Conservation (phyloP, 345 rosid species). For the Crucihimalaya himalaica region DNA sequence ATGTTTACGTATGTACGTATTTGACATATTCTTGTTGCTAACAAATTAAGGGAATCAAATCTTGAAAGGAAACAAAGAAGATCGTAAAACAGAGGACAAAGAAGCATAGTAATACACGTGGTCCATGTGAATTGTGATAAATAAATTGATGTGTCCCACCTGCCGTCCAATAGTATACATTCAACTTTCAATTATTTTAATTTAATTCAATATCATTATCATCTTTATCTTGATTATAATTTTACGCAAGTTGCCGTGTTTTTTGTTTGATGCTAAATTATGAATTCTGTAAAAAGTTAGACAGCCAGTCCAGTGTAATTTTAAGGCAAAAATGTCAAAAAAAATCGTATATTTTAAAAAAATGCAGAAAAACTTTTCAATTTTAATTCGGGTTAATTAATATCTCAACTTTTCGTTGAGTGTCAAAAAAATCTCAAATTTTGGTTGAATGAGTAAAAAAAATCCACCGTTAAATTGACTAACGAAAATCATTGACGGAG, state of each 20-base stretch:
- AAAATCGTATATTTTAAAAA: too few relatives aligned
- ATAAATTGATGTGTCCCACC: constrained; percentile 24
- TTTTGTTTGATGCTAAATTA: background rate
- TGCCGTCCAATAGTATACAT: constrained; percentile 30
- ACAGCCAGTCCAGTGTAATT: background rate
- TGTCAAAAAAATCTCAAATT: too few relatives aligned
- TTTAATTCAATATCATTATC: constrained; percentile 17
- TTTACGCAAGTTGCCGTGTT: constrained; percentile 21
- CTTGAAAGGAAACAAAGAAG: constrained; percentile 36
- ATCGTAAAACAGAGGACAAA: constrained; percentile 25
- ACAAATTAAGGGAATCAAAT: constrained; percentile 28
- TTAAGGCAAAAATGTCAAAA: too few relatives aligned
- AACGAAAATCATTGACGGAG: too few relatives aligned
- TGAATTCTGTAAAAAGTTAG: background rate
- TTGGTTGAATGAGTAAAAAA: too few relatives aligned
- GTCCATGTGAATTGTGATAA: constrained; percentile 36
- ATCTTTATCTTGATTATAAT: background rate
- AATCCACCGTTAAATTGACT: too few relatives aligned
- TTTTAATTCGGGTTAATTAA: too few relatives aligned
- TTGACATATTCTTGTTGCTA: background rate
- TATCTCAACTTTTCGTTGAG: too few relatives aligned
- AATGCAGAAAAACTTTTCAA: too few relatives aligned
- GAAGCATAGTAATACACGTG: constrained; percentile 25
- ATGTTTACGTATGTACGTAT: background rate
- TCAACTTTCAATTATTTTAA: background rate